These are phyloP conservation scores for Aspergillus awamori DNA, from an alignment of 2,329 filamentous ascomycete genomes.

Conservation along the genomic window DNA sequence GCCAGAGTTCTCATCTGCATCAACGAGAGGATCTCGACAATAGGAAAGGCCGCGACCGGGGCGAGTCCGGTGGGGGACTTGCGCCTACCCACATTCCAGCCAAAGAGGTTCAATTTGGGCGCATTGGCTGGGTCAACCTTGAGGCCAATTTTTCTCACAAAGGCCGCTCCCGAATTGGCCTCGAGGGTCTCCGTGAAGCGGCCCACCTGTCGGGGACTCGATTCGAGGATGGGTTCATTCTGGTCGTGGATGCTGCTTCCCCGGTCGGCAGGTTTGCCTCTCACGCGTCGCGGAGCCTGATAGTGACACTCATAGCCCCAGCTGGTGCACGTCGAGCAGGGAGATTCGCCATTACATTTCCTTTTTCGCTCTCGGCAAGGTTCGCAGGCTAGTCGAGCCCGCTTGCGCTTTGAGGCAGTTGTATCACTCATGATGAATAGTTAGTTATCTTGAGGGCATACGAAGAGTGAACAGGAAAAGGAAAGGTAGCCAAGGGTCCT, in stretches of 20 bases:
- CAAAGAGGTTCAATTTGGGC: conserved; percentile 56
- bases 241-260: conserved; percentile 4
- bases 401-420: conserved; percentile 39
- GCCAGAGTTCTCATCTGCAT: conserved; percentile 50
- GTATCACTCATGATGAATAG: conserved; percentile 15
- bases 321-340: conserved; percentile 31
- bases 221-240: conserved; percentile 5
- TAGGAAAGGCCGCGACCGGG: conserved; percentile 23
- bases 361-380: conserved; percentile 36
- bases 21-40: conserved; percentile 52
- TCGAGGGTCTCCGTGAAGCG: conserved; percentile 44
- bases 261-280: not conserved
- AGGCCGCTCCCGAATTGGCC: conserved; percentile 59
- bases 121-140: conserved; percentile 56
- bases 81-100: conserved; percentile 54
- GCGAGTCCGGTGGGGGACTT: conserved; percentile 22
- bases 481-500: not conserved
- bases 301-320: conserved; percentile 37
- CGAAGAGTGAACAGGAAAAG: not conserved
- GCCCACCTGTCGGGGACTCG: conserved; percentile 12
- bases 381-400: conserved; percentile 28
- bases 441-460: not conserved
- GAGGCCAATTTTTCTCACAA: conserved; percentile 55
- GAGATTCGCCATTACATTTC: conserved; percentile 32
- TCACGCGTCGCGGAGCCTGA: not conserved